Percentiles rank a stretch among this genome's conserved stretches.
These are phyloP conservation scores for Brettanomyces anomalus DNA, from an alignment of 805 yeast species.

Conservation along the genomic window DNA sequence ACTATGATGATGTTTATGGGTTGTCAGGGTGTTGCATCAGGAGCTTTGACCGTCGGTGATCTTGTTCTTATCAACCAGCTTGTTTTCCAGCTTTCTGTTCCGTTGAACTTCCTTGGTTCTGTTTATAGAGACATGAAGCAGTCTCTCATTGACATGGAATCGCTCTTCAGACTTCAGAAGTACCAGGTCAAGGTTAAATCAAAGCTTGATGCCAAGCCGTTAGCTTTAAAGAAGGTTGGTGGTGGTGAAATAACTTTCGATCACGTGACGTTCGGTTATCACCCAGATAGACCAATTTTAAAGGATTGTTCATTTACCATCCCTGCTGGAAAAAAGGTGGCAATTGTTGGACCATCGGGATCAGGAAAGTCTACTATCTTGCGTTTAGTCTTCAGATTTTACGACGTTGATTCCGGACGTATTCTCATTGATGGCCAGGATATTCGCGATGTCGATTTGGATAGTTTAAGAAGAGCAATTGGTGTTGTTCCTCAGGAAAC, in stretches of 20 bases:
- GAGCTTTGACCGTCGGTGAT: constrained; percentile 85
- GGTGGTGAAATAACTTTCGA: constrained; percentile 83
- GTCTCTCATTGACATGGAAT: constrained; percentile 91
- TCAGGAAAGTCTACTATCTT: constrained; percentile 90
- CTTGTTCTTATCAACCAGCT: constrained; percentile 89
- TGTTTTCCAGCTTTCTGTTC: constrained; percentile 92
- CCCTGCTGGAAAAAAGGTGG: constrained; percentile 87
- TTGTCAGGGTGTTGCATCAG: constrained; percentile 81
- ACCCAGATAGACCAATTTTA: constrained; percentile 79
- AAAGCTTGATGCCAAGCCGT: constrained; percentile 50
- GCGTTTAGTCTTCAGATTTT: constrained; percentile 78
- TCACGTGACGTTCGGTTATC: constrained; percentile 89
- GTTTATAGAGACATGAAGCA: constrained; percentile 94
- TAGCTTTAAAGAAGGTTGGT: constrained; percentile 30
- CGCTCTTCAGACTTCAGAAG: constrained; percentile 76
- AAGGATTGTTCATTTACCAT: constrained; percentile 73
- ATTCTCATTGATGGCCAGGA: constrained; percentile 87
- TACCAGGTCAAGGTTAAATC: constrained; percentile 62
- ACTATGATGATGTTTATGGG: constrained; percentile 99
- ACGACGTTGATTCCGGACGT: constrained; percentile 72
- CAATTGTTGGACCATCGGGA: constrained; percentile 95
- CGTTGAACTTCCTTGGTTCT: constrained; percentile 88
- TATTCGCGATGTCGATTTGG: constrained; percentile 63
- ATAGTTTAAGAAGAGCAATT: constrained; percentile 60
- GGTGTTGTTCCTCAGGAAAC: constrained; percentile 99